Percentiles rank a stretch among this genome's conserved stretches.
phyloP scores from a whole-genome alignment of 1,284 basidiomycete species.

The Moesziomyces globuligerus region DNA sequence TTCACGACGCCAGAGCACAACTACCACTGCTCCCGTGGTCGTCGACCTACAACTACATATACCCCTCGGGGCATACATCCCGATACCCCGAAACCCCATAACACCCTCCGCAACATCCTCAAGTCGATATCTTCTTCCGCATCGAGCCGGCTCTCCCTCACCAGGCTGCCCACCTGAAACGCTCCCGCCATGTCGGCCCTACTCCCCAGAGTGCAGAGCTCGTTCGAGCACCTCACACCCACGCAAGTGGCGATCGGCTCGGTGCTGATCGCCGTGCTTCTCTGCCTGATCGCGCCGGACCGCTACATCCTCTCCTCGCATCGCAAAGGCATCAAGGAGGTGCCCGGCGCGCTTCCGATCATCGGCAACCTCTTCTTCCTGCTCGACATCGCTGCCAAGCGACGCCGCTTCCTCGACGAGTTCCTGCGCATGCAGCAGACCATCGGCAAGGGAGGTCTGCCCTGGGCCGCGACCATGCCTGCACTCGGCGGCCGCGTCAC shows the following conservation, averaged over 20 bases:
- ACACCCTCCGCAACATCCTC: no score
- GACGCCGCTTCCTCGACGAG: constrained; percentile 44
- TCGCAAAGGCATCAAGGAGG: constrained; percentile 40
- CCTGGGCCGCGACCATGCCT: constrained; percentile 35
- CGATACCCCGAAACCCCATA: no score
- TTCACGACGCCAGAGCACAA: no score
- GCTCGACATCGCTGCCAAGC: constrained; percentile 39
- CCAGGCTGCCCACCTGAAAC: not conserved
- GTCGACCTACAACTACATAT: no score
- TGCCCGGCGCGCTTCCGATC: constrained; percentile 33
- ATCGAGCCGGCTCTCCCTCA: no score
- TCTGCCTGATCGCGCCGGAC: constrained; percentile 44
- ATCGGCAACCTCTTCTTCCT: constrained; percentile 41
- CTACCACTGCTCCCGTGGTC: no score
- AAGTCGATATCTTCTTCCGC: no score
- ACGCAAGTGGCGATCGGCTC: constrained; percentile 29
- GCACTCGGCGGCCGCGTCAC: constrained; percentile 35
- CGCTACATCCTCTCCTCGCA: constrained; percentile 44
- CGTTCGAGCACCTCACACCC: constrained; percentile 31
- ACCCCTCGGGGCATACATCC: no score
- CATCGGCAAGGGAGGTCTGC: constrained; percentile 27
- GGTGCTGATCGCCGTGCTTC: constrained; percentile 23
- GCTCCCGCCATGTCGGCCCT: constrained; percentile 25
- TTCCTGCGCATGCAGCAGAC: constrained; percentile 18
- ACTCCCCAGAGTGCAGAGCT: constrained; percentile 22